These are phyloP conservation scores for Microcyclospora pomicola DNA, from an alignment of 2,329 filamentous ascomycete genomes.

Conservation along the genomic window DNA sequence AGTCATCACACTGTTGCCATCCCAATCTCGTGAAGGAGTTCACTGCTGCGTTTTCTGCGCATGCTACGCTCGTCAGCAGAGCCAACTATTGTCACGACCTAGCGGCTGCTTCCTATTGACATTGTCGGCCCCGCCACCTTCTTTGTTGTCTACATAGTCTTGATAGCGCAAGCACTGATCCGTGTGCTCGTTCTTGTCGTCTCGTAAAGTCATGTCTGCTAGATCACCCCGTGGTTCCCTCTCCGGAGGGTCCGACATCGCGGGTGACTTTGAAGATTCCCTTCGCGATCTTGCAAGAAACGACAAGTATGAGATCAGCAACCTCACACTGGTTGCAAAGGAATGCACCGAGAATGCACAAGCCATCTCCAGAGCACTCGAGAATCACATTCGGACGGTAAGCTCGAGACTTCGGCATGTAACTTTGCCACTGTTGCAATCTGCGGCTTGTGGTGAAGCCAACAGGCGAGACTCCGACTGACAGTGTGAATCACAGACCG, in stretches of 20 bases:
- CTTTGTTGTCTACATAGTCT: too few relatives aligned
- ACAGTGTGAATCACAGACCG: slow-evolving; percentile 49
- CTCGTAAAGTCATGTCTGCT: slow-evolving; percentile 43
- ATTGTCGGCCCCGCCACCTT: too few relatives aligned
- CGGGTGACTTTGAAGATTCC: slow-evolving; percentile 86
- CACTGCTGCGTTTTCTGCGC: too few relatives aligned
- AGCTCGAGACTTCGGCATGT: slow-evolving; percentile 24
- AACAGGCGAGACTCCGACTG: background rate
- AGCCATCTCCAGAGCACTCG: slow-evolving; percentile 77
- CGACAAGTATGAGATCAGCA: slow-evolving; percentile 90
- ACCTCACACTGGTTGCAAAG: slow-evolving; percentile 90
- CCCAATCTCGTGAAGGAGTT: too few relatives aligned
- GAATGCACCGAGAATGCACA: slow-evolving; percentile 94
- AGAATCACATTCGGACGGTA: slow-evolving; percentile 92
- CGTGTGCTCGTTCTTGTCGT: slow-evolving; percentile 1
- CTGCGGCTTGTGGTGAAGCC: too few relatives aligned
- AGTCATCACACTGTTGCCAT: slow-evolving; percentile 26
- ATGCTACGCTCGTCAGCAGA: slow-evolving; percentile 12
- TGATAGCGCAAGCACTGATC: background rate
- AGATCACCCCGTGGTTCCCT: slow-evolving; percentile 21
- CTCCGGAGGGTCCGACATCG: slow-evolving; percentile 57
- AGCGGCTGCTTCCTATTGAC: background rate
- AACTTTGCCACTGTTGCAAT: too few relatives aligned
- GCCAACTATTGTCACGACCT: slow-evolving; percentile 11
- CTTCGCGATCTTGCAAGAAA: slow-evolving; percentile 84